phyloP scores from a whole-genome alignment of 257 asterid species.

The Solanum sejunctum region DNA sequence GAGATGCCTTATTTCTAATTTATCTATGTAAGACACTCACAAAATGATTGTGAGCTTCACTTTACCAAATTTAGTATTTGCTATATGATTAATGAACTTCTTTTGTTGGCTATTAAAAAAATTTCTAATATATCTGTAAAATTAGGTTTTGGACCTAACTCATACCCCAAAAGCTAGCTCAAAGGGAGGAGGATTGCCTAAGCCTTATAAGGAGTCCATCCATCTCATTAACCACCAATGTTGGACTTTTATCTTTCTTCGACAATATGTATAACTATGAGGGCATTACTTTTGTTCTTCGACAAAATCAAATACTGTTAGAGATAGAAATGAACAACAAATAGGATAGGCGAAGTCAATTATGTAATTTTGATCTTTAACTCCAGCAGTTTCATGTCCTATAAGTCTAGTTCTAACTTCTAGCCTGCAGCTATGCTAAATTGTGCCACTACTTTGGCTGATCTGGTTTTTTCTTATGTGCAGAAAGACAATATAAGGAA shows the following conservation, averaged over 20 bases:
- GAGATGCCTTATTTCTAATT: neutral
- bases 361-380: neutral
- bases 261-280: neutral
- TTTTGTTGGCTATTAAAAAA: neutral
- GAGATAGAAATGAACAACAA: neutral
- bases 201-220: too few relatives aligned
- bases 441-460: neutral
- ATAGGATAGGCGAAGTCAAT: neutral
- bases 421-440: neutral
- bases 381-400: neutral
- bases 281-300: neutral
- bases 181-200: too few relatives aligned
- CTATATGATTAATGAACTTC: neutral
- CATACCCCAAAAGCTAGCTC: too few relatives aligned
- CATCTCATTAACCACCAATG: too few relatives aligned
- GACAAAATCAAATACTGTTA: neutral
- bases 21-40: neutral
- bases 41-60: neutral
- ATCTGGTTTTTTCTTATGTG: constrained; percentile 1
- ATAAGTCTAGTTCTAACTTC: neutral
- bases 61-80: neutral
- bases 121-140: neutral
- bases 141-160: too few relatives aligned
- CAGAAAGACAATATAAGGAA: constrained; percentile 92
- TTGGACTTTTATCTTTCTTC: too few relatives aligned